phyloP scores from a whole-genome alignment of 176 grass and related monocot species.

The Avena sativa region DNA sequence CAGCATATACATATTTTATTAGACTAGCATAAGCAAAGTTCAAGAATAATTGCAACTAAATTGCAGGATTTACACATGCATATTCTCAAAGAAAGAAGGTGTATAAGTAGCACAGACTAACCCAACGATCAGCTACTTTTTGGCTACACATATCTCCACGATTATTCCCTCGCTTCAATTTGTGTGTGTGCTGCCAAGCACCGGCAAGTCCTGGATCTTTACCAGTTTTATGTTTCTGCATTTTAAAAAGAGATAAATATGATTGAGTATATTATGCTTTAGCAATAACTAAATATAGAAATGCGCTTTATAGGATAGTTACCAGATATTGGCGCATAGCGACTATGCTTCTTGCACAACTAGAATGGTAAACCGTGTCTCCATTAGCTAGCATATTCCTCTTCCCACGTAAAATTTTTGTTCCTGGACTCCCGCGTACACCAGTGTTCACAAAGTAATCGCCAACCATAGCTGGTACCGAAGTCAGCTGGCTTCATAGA shows the following conservation, averaged over 20 bases:
- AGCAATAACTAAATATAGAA: too few species aligned
- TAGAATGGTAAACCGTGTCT: neutral
- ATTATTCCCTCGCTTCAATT: neutral
- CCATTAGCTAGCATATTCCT: constrained; percentile 6
- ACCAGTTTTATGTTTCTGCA: too few species aligned
- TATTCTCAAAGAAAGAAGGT: neutral
- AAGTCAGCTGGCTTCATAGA: neutral
- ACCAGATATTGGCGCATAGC: neutral
- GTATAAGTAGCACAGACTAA: neutral
- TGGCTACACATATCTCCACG: neutral
- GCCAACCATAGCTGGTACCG: neutral
- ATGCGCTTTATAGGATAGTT: too few species aligned
- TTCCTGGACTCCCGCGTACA: neutral
- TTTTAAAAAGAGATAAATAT: too few species aligned
- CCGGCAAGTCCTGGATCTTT: too few species aligned
- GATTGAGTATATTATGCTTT: too few species aligned
- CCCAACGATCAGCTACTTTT: neutral
- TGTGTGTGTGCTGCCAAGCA: neutral
- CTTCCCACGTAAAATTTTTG: neutral
- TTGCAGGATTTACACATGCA: neutral
- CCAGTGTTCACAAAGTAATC: neutral
- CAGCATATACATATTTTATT: neutral
- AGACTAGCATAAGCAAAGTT: neutral
- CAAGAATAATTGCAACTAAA: neutral
- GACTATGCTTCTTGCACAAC: neutral